Evolutionary conservation across 805 yeast species (phyloP), one percentile per base, ranked within the genome.

Genomic region (Torulaspora delbrueckii): DNA sequence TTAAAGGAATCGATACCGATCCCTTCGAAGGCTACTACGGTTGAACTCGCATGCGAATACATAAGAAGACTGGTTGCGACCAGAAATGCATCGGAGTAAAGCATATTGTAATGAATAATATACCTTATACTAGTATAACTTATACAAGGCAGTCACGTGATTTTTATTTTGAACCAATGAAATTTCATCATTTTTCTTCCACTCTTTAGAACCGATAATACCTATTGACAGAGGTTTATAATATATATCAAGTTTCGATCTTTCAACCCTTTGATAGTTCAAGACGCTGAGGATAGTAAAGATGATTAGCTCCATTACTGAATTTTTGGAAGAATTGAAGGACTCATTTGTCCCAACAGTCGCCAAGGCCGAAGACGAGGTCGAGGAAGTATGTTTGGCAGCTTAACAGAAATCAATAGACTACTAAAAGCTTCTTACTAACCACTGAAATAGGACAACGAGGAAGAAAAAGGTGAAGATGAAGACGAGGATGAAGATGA

Each of bases 1-100:
- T 69, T 79, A 56, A 78, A 75, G 46, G 83, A 77, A 28, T 73
- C 77, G 10, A 76, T 78, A 10, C 54, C 71, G 3, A 82, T 86
- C 27, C 95, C 95, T 1, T 83, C 95, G 23, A 91, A 91, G 60
- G 98, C 98, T 1, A 89, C 95, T 2, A 91, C 97, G 0, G 96
- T 93, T 3, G 99, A 91, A 63, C 71, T 88, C 58, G 96, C 96
- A 0, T 80, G 85, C 22, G 69, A 69, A 18, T 86, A 85, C 60
- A 89, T 91, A 46, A 66, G 69, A 39, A 63, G 67, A 27, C 64
- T 83, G 43, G 67, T 68, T 24, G 51, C 52, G 6, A 72, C 31
- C 33, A 40, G 24, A 27, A 25, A 74, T 50, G 58, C 74, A 25
- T 62, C 55, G 18, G 46, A 40, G 33, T 18, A 24, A 32, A 12